Evolutionary conservation across 2,329 filamentous ascomycete species (phyloP), one percentile per base, ranked within the genome.

Genomic region (Paracorniculantispora psalliotae): DNA sequence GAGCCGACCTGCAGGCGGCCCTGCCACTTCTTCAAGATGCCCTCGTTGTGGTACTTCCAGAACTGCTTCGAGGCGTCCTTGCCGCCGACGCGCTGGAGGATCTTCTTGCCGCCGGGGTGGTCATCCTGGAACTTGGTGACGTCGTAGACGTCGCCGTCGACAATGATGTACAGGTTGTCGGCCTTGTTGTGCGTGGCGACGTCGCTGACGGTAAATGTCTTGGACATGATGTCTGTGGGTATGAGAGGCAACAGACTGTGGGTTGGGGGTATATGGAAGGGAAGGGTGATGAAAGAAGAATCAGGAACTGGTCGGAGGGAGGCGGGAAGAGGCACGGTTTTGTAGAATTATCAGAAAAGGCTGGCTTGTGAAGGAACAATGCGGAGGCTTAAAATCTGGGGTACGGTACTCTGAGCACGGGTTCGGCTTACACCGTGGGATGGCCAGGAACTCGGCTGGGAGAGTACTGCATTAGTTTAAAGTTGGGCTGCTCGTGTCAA

Each of bases 61-160:
- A 87, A 87, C 70, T 83, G 82, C 74, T 85, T 85, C 59, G 83
- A 85, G 47, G 84, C 84, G 65, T 87, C 84, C 74, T 87, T 87
- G 69, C 84, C 84, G 57, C 79, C 84, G 15, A 87, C 83, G 54
- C 83, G 77, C 64, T 81, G 80, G 60, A 87, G 77, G 65, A 87
- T 86, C 78, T 86, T 86, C 75, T 86, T 86, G 71, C 83, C 83
- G 60, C 91, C 91, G 72, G 90, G 90, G 73, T 93, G 90, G 65
- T 92, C 89, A 61, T 92, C 87, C 72, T 91, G 88, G 73, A 93
- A 93, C 70, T 87, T 92, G 67, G 92, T 96, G 68, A 97, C 73
- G 71, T 99, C 93, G 75, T 96, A 97, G 66, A 97, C 93, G 75
- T 97, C 93, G 68, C 92, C 89, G 66, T 97, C 93, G 65, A 97